Evolutionary conservation across 2,329 filamentous ascomycete genomes (phyloP).

Genomic region (Epichloe sp.): DNA sequence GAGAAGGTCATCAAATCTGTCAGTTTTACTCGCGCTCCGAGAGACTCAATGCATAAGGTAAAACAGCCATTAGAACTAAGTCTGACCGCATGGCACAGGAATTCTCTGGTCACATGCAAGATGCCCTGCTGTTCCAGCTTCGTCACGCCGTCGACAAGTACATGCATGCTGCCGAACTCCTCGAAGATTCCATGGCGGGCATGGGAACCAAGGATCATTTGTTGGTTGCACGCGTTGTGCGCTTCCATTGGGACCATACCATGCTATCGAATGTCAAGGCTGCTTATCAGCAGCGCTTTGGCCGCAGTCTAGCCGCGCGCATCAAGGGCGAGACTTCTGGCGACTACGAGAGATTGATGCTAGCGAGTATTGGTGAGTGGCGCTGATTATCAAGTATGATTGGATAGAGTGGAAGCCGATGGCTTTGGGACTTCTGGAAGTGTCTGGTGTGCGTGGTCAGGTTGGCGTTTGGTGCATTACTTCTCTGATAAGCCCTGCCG

Average conservation of each 20-base stretch:
- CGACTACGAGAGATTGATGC: constrained; percentile 64
- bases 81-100: constrained; percentile 30
- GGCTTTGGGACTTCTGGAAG: neutral
- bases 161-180: constrained; percentile 64
- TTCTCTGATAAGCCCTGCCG: neutral
- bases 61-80: neutral
- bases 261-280: constrained; percentile 66
- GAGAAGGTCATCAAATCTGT: constrained; percentile 61
- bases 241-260: constrained; percentile 69
- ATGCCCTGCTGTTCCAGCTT: constrained; percentile 71
- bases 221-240: constrained; percentile 63
- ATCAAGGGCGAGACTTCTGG: constrained; percentile 77
- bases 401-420: neutral
- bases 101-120: constrained; percentile 87
- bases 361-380: constrained; percentile 48
- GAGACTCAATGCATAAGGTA: neutral
- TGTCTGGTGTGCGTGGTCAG: neutral
- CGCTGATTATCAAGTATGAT: constrained; percentile 1
- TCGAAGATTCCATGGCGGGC: constrained; percentile 84
- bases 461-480: neutral
- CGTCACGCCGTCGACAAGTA: constrained; percentile 65
- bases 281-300: constrained; percentile 62
- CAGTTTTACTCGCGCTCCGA: constrained; percentile 13
- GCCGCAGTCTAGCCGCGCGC: constrained; percentile 50
- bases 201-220: constrained; percentile 75